Conservation (phyloP, 257 asterid genomes). For the Apocynum venetum region DNA sequence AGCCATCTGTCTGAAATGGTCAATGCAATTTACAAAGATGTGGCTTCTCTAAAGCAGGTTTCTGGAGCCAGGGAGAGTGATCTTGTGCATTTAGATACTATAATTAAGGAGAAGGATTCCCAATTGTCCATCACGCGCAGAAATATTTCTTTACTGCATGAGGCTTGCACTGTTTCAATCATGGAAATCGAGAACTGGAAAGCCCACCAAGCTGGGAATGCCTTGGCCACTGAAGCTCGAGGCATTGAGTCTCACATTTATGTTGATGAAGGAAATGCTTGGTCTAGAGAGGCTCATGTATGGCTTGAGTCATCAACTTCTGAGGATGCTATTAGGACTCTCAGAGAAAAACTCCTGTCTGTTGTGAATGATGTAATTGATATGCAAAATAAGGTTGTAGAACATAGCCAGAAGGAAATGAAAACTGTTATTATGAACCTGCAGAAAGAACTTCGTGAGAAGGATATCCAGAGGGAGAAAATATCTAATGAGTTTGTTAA, state of each 20-base stretch:
- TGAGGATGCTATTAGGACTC: constrained; percentile 48
- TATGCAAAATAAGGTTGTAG: constrained; percentile 56
- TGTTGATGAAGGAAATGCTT: constrained; percentile 34
- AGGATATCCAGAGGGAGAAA: constrained; percentile 81
- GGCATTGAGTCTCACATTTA: constrained; percentile 31
- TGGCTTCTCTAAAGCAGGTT: constrained; percentile 47
- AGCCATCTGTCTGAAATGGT: constrained; percentile 47
- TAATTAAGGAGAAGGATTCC: constrained; percentile 59
- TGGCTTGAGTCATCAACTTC: constrained; percentile 11
- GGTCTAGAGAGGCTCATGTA: constrained; percentile 21
- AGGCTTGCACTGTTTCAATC: constrained; percentile 55
- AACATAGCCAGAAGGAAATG: constrained; percentile 67
- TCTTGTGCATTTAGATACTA: constrained; percentile 39
- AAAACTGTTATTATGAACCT: constrained; percentile 59
- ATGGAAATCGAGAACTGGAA: constrained; percentile 60
- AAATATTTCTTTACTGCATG: constrained; percentile 49
- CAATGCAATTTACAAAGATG: constrained; percentile 41
- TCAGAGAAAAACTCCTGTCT: constrained; percentile 42
- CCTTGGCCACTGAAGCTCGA: constrained; percentile 32
- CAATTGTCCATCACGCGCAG: constrained; percentile 48
- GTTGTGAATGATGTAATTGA: constrained; percentile 51
- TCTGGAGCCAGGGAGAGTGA: constrained; percentile 51
- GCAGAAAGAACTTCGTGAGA: constrained; percentile 93
- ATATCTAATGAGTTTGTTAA: constrained; percentile 69
- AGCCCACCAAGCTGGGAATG: constrained; percentile 38